Evolutionary conservation across 306 rosid genomes (phyloP), one percentile per base, ranked within the genome.

Genomic region (Trifolium subterraneum): DNA sequence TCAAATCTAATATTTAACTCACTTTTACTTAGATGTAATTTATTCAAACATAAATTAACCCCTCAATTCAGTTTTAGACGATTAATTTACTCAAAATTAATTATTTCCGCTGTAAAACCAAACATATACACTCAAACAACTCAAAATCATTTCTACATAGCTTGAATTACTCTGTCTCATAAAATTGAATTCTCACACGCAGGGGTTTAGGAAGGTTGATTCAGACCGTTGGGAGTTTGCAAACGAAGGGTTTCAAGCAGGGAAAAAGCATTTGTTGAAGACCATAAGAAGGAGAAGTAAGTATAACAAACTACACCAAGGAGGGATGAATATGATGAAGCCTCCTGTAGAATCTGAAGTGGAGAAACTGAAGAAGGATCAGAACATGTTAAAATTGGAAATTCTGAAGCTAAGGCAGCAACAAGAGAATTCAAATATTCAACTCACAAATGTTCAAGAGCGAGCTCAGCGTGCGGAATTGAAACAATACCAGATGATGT

Each of bases 221-320:
- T 82, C 92, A 12, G 92, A 88, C 48, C 86, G 89, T 3, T 94
- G 99, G 99, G 96, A 92, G 87, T 94, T 94, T 84, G 96, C 97
- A 61, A 91, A 92, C 50, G 93, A 87, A 88, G 92, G 88, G 7
- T 94, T 94, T 74, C 88, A 82, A 19, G 84, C 92, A 73, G 99
- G 99, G 80, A 90, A 90, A 87, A 90, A 74, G 80, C 95, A 92
- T 74, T 81, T 94, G 86, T 84, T 94, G 63, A 94, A 92, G 85
- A 92, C 68, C 80, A 92, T 94, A 42, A 92, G 91, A 78, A 88
- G 97, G 73, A 91, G 90, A 68, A 82, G 83, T 47, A 86, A 83
- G 71, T 71, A 83, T 36, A 87, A 64, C 79, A 87, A 78, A 41
- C 83, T 81, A 64, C 88, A 81, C 12, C 82, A 66, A 23, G 83